phyloP scores from a whole-genome alignment of 1,139 yeast genomes.

The Chernovozyma aurita region DNA sequence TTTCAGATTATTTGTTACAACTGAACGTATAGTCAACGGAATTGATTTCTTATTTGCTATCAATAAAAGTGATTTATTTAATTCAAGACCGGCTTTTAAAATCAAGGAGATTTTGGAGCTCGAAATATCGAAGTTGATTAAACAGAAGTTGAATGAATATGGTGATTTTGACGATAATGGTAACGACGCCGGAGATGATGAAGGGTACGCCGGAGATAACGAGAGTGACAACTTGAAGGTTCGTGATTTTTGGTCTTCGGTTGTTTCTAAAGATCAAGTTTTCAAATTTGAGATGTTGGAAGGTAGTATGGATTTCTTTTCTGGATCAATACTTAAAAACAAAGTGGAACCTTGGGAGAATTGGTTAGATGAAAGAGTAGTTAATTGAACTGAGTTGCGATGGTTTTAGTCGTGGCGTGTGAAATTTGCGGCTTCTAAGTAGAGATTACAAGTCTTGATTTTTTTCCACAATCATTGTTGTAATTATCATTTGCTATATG shows the following conservation, averaged over 20 bases:
- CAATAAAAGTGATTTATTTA: conserved; percentile 81
- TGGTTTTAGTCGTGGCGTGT: not conserved
- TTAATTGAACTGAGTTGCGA: no score
- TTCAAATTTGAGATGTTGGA: conserved; percentile 67
- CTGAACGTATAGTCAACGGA: conserved; percentile 61
- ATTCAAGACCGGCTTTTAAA: conserved; percentile 65
- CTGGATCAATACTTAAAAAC: conserved; percentile 63
- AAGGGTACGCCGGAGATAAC: conserved; percentile 23
- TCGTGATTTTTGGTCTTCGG: conserved; percentile 41
- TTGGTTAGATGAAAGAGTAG: conserved; percentile 76
- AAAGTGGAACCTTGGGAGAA: conserved; percentile 60
- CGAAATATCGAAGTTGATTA: conserved; percentile 59
- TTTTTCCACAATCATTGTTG: no score
- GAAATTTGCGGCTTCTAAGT: no score
- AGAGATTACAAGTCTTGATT: no score
- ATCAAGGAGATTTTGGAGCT: conserved; percentile 54
- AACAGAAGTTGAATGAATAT: conserved; percentile 33
- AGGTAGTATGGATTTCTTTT: conserved; percentile 64
- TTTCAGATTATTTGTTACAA: conserved; percentile 48
- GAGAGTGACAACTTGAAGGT: conserved; percentile 11
- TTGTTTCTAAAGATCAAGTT: conserved; percentile 35
- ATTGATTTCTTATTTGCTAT: conserved; percentile 72
- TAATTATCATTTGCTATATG: no score
- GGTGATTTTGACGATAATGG: conserved; percentile 34
- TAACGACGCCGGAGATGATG: conserved; percentile 12